Conservation (phyloP, 768 basidiomycete species). For the Hydnomerulius pinastri region DNA sequence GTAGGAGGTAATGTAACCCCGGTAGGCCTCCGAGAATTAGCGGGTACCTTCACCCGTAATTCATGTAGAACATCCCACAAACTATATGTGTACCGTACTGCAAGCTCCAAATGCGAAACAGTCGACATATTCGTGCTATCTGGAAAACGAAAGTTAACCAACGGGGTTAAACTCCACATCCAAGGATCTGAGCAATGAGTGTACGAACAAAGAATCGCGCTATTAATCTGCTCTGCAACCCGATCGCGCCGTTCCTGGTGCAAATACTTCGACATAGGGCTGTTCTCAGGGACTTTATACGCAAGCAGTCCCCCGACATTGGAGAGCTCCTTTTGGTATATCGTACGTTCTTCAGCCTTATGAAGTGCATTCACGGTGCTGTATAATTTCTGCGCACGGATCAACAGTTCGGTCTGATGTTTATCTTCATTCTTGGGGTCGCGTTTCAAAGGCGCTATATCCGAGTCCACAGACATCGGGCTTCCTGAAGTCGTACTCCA, state of each 20-base stretch:
- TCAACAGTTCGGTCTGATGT: conserved; percentile 50
- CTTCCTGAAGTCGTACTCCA: conserved; percentile 10
- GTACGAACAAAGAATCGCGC: conserved; percentile 78
- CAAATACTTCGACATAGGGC: conserved; percentile 75
- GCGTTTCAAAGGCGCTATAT: conserved; percentile 12
- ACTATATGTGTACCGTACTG: conserved; percentile 63
- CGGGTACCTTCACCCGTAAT: conserved; percentile 45
- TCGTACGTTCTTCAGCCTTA: conserved; percentile 53
- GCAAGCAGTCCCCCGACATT: conserved; percentile 79
- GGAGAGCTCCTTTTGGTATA: conserved; percentile 69
- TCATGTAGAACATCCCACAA: conserved; percentile 62
- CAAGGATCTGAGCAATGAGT: neutral
- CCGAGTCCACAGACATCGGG: conserved; percentile 8
- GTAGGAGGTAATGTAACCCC: conserved; percentile 49
- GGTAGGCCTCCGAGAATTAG: conserved; percentile 34
- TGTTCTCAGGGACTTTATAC: conserved; percentile 79
- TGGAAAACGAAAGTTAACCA: conserved; percentile 22
- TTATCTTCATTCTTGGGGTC: conserved; percentile 36
- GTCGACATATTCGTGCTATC: conserved; percentile 53
- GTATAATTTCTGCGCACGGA: conserved; percentile 67
- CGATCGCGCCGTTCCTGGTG: conserved; percentile 74
- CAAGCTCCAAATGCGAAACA: conserved; percentile 63
- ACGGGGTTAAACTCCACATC: neutral
- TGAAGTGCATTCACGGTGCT: conserved; percentile 58
- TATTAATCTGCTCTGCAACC: conserved; percentile 86